These are phyloP conservation scores for Dianthus caryophyllus DNA, from an alignment of 148 eudicot species.

Conservation along the genomic window DNA sequence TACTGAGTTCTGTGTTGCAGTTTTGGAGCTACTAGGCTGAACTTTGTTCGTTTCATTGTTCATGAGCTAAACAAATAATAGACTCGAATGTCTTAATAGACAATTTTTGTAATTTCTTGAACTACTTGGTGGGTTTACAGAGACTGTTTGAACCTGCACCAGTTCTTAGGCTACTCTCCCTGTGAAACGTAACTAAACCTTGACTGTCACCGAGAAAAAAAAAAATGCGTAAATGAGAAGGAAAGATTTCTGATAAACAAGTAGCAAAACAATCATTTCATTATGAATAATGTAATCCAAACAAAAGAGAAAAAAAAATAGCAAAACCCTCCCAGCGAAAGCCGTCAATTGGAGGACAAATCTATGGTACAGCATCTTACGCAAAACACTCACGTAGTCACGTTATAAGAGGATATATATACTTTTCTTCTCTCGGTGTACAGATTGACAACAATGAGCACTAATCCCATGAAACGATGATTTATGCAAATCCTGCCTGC, in stretches of 20 bases:
- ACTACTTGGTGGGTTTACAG: neutral
- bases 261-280: neutral
- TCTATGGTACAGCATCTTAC: conserved; percentile 23
- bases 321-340: conserved; percentile 12
- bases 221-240: neutral
- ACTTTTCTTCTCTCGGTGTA: conserved; percentile 12
- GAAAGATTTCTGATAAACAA: neutral
- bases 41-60: neutral
- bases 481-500: neutral
- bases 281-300: conserved; percentile 6
- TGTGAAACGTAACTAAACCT: neutral
- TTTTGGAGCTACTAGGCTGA: conserved; percentile 9
- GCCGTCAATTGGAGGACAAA: conserved; percentile 12
- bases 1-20: neutral
- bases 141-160: neutral
- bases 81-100: neutral
- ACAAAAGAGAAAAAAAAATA: conserved; percentile 4
- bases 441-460: conserved; percentile 2
- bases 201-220: neutral
- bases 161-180: neutral
- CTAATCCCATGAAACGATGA: neutral
- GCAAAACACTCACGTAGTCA: conserved; percentile 12
- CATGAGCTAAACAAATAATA: neutral
- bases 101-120: neutral
- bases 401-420: conserved; percentile 12